Base-by-base conservation (phyloP, 345 rosid genomes). In the Gossypium sturtianum region DNA sequence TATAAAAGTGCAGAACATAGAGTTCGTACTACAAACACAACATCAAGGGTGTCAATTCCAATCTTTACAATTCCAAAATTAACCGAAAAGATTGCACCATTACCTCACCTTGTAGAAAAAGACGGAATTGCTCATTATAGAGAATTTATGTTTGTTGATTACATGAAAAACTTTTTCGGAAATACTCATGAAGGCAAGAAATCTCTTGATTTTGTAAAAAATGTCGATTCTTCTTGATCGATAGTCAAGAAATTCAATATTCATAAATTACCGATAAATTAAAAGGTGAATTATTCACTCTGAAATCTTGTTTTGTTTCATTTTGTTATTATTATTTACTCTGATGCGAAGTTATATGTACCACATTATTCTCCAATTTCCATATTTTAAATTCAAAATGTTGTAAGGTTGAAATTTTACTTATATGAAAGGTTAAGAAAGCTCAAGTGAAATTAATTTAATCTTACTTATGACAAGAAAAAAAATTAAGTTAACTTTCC, bases 1-100 rank as follows among this genome's bases (percentile, higher is more conserved):
- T 89, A 87, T 76, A 84, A 77, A 79, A 89, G 92, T 63, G 88
- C 89, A 1, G 90, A 87, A 22, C 93, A 87, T 49, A 80, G 90
- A 74, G 90, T 87, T 17, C 74, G 84, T 13, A 83, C 93, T 20
- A 83, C 89, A 60, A 83, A 76, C 72, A 70, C 71, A 1, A 47
- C 81, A 17, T 77, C 90, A 15, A 78, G 93, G 80, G 89, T 89
- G 60, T 87, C 93, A 1, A 76, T 89, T 56, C 93, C 93, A 7
- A 76, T 89, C 57, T 87, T 87, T 67, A 76, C 86, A 12, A 74
- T 78, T 48, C 93, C 93, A 22, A 80, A 74, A 3, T 82, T 84
- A 0, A 70, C 85, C 0, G 82, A 74, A 62, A 87, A 76, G 56
- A 83, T 87, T 15, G 88, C 83, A 20, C 90, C 90, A 1, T 78